A percentile compares a stretch with the other conserved stretches of the same genome.
Evolutionary conservation across 177 flowering plant genomes (phyloP).

Genomic region (Vitis hybrid): DNA sequence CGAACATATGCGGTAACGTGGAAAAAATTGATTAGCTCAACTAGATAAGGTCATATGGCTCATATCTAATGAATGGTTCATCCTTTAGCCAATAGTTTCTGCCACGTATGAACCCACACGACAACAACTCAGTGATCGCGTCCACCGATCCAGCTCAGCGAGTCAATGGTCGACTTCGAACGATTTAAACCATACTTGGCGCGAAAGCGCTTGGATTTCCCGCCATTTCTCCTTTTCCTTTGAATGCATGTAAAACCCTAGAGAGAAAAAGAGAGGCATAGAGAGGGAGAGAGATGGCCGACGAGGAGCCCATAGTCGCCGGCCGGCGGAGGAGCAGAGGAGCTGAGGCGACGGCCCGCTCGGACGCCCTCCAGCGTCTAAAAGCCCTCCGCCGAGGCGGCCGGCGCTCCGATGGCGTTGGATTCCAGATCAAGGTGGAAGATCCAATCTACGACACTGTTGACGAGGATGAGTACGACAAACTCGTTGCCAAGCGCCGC

Average conservation of each 20-base stretch:
- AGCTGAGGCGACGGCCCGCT: slow-evolving; percentile 40
- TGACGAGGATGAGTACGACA: slow-evolving; percentile 70
- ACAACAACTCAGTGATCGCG: background rate
- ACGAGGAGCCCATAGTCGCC: slow-evolving; percentile 32
- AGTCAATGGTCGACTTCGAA: background rate
- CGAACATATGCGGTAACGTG: too few relatives aligned
- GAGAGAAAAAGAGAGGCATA: slow-evolving; percentile 4
- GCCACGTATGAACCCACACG: too few relatives aligned
- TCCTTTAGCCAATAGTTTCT: too few relatives aligned
- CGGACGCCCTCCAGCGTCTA: slow-evolving; percentile 63
- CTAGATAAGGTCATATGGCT: too few relatives aligned
- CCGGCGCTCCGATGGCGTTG: slow-evolving; percentile 53
- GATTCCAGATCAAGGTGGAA: slow-evolving; percentile 66
- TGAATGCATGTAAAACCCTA: background rate
- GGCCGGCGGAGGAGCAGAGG: slow-evolving; percentile 58
- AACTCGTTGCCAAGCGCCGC: slow-evolving; percentile 69
- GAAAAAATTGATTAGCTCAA: too few relatives aligned
- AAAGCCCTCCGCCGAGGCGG: slow-evolving; percentile 59
- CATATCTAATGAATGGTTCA: too few relatives aligned
- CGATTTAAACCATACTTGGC: slow-evolving; percentile 1
- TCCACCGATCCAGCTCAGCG: background rate
- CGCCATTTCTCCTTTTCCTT: slow-evolving; percentile 18
- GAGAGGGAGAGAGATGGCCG: slow-evolving; percentile 34
- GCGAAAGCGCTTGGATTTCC: slow-evolving; percentile 11
- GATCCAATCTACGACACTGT: slow-evolving; percentile 80